These are phyloP conservation scores for Ceratocystis eucalypticola DNA, from an alignment of 2,329 filamentous ascomycete genomes.

Conservation along the genomic window DNA sequence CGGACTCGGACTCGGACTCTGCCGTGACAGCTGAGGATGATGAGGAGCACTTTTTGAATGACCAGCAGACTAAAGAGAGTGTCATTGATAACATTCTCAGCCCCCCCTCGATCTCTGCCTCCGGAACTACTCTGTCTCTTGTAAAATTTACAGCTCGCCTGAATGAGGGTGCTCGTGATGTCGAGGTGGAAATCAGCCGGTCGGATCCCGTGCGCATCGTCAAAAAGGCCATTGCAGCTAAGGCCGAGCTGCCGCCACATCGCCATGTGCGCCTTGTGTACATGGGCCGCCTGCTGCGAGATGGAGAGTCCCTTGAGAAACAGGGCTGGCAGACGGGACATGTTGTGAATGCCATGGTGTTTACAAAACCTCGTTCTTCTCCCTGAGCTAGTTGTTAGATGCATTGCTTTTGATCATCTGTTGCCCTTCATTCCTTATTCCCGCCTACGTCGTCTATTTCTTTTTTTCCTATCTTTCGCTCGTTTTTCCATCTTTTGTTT, in stretches of 20 bases:
- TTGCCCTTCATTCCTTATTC: neutral
- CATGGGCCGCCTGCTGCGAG: slow-evolving; percentile 65
- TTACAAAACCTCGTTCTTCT: slow-evolving; percentile 22
- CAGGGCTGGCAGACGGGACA: slow-evolving; percentile 67
- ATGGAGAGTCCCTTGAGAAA: slow-evolving; percentile 47
- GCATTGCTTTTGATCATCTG: neutral
- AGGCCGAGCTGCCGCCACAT: slow-evolving; percentile 46
- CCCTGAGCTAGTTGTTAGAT: neutral
- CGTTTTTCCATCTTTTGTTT: neutral
- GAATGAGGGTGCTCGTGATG: slow-evolving; percentile 53
- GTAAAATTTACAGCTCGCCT: slow-evolving; percentile 37
- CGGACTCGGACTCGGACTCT: slow-evolving; percentile 20
- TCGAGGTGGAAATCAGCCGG: slow-evolving; percentile 43
- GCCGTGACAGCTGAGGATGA: slow-evolving; percentile 25
- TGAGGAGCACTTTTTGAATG: slow-evolving; percentile 17
- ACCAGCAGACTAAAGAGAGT: neutral
- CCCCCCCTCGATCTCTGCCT: neutral
- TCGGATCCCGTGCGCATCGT: slow-evolving; percentile 52
- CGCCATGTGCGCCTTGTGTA: slow-evolving; percentile 61
- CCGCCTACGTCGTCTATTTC: neutral
- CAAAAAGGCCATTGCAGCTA: slow-evolving; percentile 44
- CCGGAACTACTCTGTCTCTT: neutral
- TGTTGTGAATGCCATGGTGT: slow-evolving; percentile 64
- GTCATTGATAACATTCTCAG: neutral
- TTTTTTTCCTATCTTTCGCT: neutral